Conservation (phyloP, 1,139 yeast genomes). For the Sugiyamaella novakii region DNA sequence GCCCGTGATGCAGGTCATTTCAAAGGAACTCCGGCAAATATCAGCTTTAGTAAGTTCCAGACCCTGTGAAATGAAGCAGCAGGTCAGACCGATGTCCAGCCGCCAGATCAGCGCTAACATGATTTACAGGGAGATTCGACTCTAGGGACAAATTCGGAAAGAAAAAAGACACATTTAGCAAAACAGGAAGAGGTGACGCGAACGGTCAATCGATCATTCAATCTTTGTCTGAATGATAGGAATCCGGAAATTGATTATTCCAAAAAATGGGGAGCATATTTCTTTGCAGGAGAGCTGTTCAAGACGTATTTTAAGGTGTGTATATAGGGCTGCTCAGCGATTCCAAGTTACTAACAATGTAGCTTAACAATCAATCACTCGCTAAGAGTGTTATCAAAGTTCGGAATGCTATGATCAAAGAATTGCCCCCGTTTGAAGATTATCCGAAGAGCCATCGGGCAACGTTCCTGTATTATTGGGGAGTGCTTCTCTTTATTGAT, state of each 20-base stretch:
- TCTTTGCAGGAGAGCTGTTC: constrained; percentile 71
- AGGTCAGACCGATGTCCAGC: no score
- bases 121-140: constrained; percentile 10
- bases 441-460: constrained; percentile 58
- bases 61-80: constrained; percentile 2
- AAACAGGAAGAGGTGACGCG: constrained; percentile 56
- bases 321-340: background rate
- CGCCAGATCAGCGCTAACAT: no score
- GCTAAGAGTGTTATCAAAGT: constrained; percentile 82
- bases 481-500: constrained; percentile 63
- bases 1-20: constrained; percentile 55
- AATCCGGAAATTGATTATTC: constrained; percentile 53
- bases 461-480: constrained; percentile 66
- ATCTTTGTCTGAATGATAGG: constrained; percentile 77
- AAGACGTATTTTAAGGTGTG: constrained; percentile 60
- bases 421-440: constrained; percentile 52
- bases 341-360: background rate
- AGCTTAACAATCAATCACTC: constrained; percentile 66
- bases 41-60: constrained; percentile 33
- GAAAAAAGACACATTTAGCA: constrained; percentile 13
- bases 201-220: constrained; percentile 70
- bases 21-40: constrained; percentile 55
- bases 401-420: constrained; percentile 55
- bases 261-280: constrained; percentile 69
- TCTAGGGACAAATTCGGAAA: constrained; percentile 1